Evolutionary conservation across 2,329 filamentous ascomycete species (phyloP).

Genomic region (Dactylellina leptospora): DNA sequence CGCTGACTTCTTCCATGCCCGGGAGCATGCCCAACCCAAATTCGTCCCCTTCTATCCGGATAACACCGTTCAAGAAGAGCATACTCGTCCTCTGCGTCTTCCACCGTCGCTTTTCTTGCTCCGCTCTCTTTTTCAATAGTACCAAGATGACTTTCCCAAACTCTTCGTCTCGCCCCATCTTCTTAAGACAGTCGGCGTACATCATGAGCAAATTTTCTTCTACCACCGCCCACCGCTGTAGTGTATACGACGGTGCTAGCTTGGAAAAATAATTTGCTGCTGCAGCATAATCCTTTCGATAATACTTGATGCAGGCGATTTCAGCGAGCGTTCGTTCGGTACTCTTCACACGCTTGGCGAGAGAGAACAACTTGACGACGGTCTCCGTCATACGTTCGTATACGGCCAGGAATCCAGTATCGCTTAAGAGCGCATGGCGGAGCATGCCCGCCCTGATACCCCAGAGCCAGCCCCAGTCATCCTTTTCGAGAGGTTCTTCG

Average conservation of each 20-base stretch:
- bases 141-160: slow-evolving; percentile 79
- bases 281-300: slow-evolving; percentile 73
- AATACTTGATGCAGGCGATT: slow-evolving; percentile 81
- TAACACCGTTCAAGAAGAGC: slow-evolving; percentile 42
- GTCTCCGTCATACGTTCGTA: slow-evolving; percentile 84
- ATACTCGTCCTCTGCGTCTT: slow-evolving; percentile 58
- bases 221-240: slow-evolving; percentile 78
- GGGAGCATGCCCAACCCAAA: slow-evolving; percentile 33
- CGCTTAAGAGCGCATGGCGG: slow-evolving; percentile 69
- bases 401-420: slow-evolving; percentile 67
- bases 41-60: slow-evolving; percentile 40
- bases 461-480: slow-evolving; percentile 54
- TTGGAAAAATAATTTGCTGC: slow-evolving; percentile 81
- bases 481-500: slow-evolving; percentile 47
- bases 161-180: slow-evolving; percentile 78
- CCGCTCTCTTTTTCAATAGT: slow-evolving; percentile 74
- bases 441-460: slow-evolving; percentile 68
- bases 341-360: slow-evolving; percentile 79
- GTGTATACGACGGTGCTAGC: slow-evolving; percentile 80
- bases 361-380: slow-evolving; percentile 80
- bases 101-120: slow-evolving; percentile 65
- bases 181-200: slow-evolving; percentile 82
- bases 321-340: slow-evolving; percentile 82
- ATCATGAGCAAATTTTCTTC: slow-evolving; percentile 86
- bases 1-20: slow-evolving; percentile 69